Base-by-base conservation (phyloP, 2,329 filamentous ascomycete genomes). In the Ophiostoma pallidulum region DNA sequence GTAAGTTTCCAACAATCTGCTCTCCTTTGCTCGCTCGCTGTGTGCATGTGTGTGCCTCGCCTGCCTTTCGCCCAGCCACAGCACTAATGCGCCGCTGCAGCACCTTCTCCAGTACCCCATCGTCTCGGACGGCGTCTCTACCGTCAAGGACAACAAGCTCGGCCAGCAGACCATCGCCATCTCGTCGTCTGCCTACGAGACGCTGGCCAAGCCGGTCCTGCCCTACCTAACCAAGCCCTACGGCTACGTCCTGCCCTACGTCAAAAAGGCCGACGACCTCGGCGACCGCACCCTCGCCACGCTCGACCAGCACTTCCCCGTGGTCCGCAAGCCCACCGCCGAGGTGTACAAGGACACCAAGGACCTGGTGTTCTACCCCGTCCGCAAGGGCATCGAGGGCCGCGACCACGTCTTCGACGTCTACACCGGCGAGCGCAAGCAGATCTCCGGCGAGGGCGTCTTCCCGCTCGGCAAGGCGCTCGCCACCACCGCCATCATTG, bases 71-170 rank as follows among this genome's bases (percentile, higher is more conserved):
- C 24, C 24, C 24, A 10, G 10, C 24, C 24, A 28, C 13, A 22
- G 13, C n/a, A 14, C 47, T 50, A 31, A 45, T 45, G 10, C 24
- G 24, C 24, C 16, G 19, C 32, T 4, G 74, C 58, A 94, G 87
- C 90, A 96, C 63, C 75, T 96, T 54, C 74, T 81, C 58, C 83
- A 82, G 56, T 95, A 94, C 68, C 91, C 91, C 35, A 67, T 94
- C 56, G 77, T 96, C 62, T 79, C 78, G 61, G 88, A 94, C 65
- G 72, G 81, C 60, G 79, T 95, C 66, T 71, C 78, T 52, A 81
- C 79, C 61, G 83, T 94, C 76, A 86, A 89, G 68, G 72, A 77
- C 61, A 87, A 91, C 69, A 82, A 86, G 43, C 83, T 86, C 62
- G 90, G 86, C 61, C 82, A 88, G 64, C 89, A 83, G 69, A 90